Evolutionary conservation across 2,329 filamentous ascomycete genomes (phyloP).

Genomic region (Arthrinium phaeospermum): DNA sequence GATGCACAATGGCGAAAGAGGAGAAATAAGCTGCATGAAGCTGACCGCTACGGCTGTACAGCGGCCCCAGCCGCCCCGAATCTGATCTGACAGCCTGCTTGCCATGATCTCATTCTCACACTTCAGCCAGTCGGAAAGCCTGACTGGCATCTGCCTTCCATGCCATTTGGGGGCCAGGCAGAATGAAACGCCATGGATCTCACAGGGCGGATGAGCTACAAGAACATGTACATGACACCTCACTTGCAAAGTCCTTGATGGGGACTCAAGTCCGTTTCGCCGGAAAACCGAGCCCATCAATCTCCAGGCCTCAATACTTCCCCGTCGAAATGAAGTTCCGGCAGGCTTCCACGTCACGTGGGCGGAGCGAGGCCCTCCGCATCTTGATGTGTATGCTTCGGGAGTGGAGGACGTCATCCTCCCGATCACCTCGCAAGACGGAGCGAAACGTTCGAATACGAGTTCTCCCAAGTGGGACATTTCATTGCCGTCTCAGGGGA

Average conservation of each 20-base stretch:
- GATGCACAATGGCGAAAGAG: not conserved
- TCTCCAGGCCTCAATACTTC: not conserved
- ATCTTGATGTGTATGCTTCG: not conserved
- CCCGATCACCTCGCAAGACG: not conserved
- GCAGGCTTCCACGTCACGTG: not conserved
- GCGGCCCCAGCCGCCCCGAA: not conserved
- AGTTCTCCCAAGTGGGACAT: not conserved
- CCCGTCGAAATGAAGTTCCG: not conserved
- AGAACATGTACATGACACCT: no score
- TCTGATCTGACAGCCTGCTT: not conserved
- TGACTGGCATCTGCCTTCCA: not conserved
- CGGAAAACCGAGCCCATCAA: not conserved
- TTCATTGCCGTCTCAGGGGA: not conserved
- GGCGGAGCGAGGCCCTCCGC: constrained; percentile 16
- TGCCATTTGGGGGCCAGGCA: not conserved
- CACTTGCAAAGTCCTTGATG: not conserved
- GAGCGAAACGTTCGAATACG: not conserved
- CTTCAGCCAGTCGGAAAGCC: not conserved
- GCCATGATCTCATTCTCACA: not conserved
- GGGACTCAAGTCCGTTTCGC: not conserved
- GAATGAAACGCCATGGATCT: not conserved
- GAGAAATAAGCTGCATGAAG: not conserved
- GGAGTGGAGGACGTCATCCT: not conserved
- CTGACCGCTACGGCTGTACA: not conserved
- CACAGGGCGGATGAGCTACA: not conserved